These are phyloP conservation scores for Boletus smithii DNA, from an alignment of 1,284 basidiomycete genomes.

Conservation along the genomic window DNA sequence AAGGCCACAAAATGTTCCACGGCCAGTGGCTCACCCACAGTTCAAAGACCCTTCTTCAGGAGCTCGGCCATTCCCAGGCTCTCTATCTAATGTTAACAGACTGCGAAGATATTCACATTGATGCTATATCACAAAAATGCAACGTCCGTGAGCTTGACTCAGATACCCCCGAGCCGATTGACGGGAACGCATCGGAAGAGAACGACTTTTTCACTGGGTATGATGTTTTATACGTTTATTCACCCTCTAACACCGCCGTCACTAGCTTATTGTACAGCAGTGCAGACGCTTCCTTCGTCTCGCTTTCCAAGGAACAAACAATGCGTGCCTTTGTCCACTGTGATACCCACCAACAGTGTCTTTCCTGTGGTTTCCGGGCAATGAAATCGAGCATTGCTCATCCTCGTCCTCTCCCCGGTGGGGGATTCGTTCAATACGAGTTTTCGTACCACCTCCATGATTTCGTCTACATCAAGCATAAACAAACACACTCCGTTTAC, in stretches of 20 bases:
- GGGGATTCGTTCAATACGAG: constrained; percentile 38
- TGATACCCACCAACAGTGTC: constrained; percentile 40
- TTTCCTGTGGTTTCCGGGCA: constrained; percentile 42
- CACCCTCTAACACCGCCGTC: constrained; percentile 2
- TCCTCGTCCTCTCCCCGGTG: constrained; percentile 26
- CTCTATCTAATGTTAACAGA: constrained; percentile 49
- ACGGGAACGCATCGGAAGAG: constrained; percentile 37
- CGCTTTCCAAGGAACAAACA: constrained; percentile 39
- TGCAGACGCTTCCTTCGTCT: constrained; percentile 41
- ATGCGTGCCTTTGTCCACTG: constrained; percentile 33
- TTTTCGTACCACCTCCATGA: constrained; percentile 53
- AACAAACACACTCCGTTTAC: constrained; percentile 35
- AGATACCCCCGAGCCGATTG: constrained; percentile 43
- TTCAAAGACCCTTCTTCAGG: constrained; percentile 60
- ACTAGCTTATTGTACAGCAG: constrained; percentile 46
- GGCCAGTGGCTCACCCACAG: constrained; percentile 66
- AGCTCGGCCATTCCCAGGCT: constrained; percentile 56
- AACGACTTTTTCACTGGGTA: constrained; percentile 58
- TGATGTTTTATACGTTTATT: neutral
- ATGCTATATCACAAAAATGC: constrained; percentile 54
- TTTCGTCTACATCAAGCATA: constrained; percentile 51
- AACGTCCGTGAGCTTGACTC: constrained; percentile 42
- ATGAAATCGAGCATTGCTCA: constrained; percentile 25
- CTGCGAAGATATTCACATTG: constrained; percentile 51
- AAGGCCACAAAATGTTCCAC: constrained; percentile 50